Base-by-base conservation (phyloP, 768 basidiomycete species). In the Harrya chromipes region DNA sequence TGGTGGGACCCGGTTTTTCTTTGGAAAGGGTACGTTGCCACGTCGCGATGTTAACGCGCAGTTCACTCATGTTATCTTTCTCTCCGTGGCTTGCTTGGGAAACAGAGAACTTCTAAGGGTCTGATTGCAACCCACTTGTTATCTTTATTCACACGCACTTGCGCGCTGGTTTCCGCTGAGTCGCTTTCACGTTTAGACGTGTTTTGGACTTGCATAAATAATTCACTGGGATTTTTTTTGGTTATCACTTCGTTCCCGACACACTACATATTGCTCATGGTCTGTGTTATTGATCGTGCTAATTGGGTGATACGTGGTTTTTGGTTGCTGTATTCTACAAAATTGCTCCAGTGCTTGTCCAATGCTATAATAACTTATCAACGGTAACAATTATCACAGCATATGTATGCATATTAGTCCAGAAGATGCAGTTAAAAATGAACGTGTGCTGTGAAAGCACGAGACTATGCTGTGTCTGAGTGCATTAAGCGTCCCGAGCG, bases 1-100 rank as follows among this genome's bases (percentile, higher is more conserved):
- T 8, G 78, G 80, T 29, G 81, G 82, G n/a, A 87, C 89, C 1
- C 73, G 86, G 46, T 95, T 94, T 80, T 89, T 88, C 78, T 95
- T 86, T 55, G 90, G 91, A 40, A 94, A 94, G 69, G 92, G 87
- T 86, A 54, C 33, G 81, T 65, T 40, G 13, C 24, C 27, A 49
- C 27, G 27, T 47, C 12, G 6, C 10, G 7, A 29, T 34, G 8
- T 24, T 10, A 31, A 46, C 6, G 23, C 20, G 23, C 6, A 11
- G 26, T 33, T 42, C 12, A 1, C 44, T 65, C 16, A 63, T 47
- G 29, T 27, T 27, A 27, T 27, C 8, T 27, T 27, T 27, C 10
- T 27, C 34, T 33, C 2, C 5, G 23, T 9, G 46, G 14, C 6
- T 16, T 19, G n/a, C 5, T 43, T 43, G 17, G 27, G 24, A 10